Base-by-base conservation (phyloP, 208 protist species). In the Porcisia deanei region DNA sequence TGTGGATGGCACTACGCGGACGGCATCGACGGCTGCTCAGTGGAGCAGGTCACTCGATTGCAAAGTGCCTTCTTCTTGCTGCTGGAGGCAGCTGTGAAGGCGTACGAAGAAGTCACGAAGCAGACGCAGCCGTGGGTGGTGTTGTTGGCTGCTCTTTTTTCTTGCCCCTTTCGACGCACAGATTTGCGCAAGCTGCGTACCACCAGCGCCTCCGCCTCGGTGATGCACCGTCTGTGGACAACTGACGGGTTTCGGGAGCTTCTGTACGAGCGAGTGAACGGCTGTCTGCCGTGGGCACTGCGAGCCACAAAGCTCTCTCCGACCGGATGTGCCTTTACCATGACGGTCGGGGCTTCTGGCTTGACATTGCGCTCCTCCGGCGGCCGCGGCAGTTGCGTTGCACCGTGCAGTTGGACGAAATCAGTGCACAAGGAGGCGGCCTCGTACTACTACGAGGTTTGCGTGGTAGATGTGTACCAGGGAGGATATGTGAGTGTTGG, bases 381-480 rank as follows among this genome's bases (percentile, higher is more conserved):
- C 37, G 86, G 88, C 30, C 76, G 88, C 53, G 91, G 92, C 61
- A 91, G 91, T 10, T 94, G 87, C 66, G 84, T 95, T 25, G 91
- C 81, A 9, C 86, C 92, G 47, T 88, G 80, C 77, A 82, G 70
- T 52, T 96, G 91, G 88, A 77, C 53, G 18, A 41, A 55, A 22
- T 30, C 69, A 20, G 53, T 65, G n/a, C 81, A 73, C 25, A 60
- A 47, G 18, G 55, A 70, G 39, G 59, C 43, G n/a, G 57, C 43
- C 22, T 45, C 58, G 9, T 94, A 91, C 52, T 98, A 97, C 76
- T 97, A 90, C 82, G 95, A 98, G 67, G 88, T 97, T n/a, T 60
- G 84, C 20, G 83, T 98, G 25, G 74, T 96, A 7, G 92, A 97
- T 69, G 57, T 96, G 39, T 69, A 75, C n/a, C 74, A 85, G 34